Evolutionary conservation across 495 filamentous ascomycete species (phyloP).

Genomic region (Aspergillus haitiensis): DNA sequence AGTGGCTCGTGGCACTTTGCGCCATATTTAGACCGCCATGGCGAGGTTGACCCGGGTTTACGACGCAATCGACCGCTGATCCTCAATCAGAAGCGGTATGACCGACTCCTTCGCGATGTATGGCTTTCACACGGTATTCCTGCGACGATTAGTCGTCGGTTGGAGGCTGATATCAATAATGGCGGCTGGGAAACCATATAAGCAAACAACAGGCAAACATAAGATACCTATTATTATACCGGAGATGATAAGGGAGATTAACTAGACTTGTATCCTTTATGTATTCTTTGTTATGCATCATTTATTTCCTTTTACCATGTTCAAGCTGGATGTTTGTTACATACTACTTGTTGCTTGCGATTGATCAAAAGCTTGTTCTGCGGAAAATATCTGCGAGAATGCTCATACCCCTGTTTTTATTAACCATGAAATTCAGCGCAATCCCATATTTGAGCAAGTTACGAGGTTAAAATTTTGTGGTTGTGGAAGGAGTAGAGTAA

Average conservation of each 20-base stretch:
- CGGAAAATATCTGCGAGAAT: constrained; percentile 2
- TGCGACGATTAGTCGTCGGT: constrained; percentile 81
- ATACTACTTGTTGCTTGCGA: background rate
- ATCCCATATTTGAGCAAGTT: no score
- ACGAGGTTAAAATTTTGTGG: background rate
- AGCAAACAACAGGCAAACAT: constrained; percentile 1
- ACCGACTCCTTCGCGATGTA: constrained; percentile 76
- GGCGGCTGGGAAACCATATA: constrained; percentile 95
- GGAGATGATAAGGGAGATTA: background rate
- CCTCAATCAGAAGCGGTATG: constrained; percentile 90
- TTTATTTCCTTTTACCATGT: background rate
- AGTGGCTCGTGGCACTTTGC: constrained; percentile 83
- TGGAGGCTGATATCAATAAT: constrained; percentile 93
- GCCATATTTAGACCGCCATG: constrained; percentile 93
- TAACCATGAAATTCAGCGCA: no score
- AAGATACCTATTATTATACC: no score
- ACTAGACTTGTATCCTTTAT: background rate
- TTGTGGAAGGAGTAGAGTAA: background rate
- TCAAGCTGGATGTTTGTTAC: constrained; percentile 1
- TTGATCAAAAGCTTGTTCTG: background rate
- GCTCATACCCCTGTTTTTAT: background rate
- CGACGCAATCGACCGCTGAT: constrained; percentile 82
- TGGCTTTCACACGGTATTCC: constrained; percentile 88
- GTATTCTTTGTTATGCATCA: background rate
- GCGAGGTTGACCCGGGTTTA: constrained; percentile 85